Evolutionary conservation across 192 early-diverging fungal genomes (phyloP).

Genomic region (Backusella sp.): DNA sequence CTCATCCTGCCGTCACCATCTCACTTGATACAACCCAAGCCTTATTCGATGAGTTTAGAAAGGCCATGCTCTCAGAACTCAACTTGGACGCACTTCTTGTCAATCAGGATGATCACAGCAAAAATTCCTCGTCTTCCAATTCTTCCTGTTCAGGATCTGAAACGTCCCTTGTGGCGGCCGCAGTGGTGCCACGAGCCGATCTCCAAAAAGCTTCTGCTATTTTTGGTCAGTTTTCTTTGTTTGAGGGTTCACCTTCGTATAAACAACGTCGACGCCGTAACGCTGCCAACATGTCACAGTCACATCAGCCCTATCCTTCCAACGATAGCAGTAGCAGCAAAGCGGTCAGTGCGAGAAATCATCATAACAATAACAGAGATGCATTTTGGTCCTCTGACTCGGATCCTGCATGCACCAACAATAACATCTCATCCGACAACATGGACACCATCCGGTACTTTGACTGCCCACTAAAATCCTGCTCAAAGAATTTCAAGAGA

Average conservation of each 20-base stretch:
- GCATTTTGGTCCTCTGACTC: conserved; percentile 1
- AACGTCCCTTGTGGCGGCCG: neutral
- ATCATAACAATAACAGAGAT: conserved; percentile 3
- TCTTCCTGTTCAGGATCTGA: neutral
- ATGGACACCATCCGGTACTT: conserved; percentile 26
- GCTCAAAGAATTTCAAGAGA: conserved; percentile 54
- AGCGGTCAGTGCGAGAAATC: conserved; percentile 1
- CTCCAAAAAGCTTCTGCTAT: conserved; percentile 14
- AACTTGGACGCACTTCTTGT: conserved; percentile 85
- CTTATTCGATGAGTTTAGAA: conserved; percentile 51
- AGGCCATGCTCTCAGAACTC: conserved; percentile 59
- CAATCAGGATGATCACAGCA: neutral
- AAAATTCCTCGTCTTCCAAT: neutral
- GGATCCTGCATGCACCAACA: conserved; percentile 2
- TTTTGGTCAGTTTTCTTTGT: conserved; percentile 59
- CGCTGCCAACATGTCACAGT: conserved; percentile 21
- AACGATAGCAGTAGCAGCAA: neutral
- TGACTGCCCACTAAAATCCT: conserved; percentile 50
- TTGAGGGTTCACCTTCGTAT: conserved; percentile 72
- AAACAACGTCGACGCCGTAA: conserved; percentile 65
- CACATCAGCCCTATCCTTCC: neutral
- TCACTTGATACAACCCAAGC: conserved; percentile 58
- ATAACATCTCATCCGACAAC: neutral
- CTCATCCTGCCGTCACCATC: conserved; percentile 63
- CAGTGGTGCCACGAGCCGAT: neutral